Conservation (phyloP, 805 yeast species). For the Komagataella kurtzmanii region DNA sequence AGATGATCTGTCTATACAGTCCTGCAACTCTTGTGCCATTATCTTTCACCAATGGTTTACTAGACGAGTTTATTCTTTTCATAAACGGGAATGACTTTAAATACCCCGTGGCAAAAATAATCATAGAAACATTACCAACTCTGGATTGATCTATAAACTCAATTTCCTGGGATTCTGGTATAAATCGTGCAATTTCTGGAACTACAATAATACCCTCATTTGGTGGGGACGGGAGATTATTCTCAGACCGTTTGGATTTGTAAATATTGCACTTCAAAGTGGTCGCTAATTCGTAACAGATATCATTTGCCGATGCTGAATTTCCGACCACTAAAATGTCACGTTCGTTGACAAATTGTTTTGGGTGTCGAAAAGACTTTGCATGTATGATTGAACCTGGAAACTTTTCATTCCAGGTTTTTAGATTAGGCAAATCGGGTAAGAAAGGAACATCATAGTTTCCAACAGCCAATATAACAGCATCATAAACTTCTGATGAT, state of each 20-base stretch:
- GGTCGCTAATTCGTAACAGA: conserved; percentile 46
- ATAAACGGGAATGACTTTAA: conserved; percentile 48
- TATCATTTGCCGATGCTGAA: conserved; percentile 62
- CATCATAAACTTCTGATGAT: conserved; percentile 34
- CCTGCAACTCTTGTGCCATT: conserved; percentile 34
- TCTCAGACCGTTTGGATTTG: conserved; percentile 35
- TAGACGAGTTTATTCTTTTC: conserved; percentile 12
- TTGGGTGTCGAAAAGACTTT: conserved; percentile 35
- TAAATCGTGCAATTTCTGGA: conserved; percentile 26
- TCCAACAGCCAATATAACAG: conserved; percentile 52
- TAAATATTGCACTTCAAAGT: conserved; percentile 25
- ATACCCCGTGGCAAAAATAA: conserved; percentile 68
- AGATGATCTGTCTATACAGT: conserved; percentile 47
- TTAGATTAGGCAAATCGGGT: conserved; percentile 43
- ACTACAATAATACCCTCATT: conserved; percentile 27
- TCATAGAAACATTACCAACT: conserved; percentile 31
- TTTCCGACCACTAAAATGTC: conserved; percentile 57
- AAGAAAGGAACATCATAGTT: conserved; percentile 44
- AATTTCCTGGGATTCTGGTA: conserved; percentile 22
- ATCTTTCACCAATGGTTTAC: conserved; percentile 22
- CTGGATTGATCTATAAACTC: conserved; percentile 33
- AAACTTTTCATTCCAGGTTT: conserved; percentile 25
- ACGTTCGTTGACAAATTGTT: conserved; percentile 22
- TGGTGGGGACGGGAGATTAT: conserved; percentile 27
- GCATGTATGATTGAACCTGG: conserved; percentile 45